Evolutionary conservation across 2,329 filamentous ascomycete genomes (phyloP), one percentile per base, ranked within the genome.

Genomic region (Mariannaea sp.): DNA sequence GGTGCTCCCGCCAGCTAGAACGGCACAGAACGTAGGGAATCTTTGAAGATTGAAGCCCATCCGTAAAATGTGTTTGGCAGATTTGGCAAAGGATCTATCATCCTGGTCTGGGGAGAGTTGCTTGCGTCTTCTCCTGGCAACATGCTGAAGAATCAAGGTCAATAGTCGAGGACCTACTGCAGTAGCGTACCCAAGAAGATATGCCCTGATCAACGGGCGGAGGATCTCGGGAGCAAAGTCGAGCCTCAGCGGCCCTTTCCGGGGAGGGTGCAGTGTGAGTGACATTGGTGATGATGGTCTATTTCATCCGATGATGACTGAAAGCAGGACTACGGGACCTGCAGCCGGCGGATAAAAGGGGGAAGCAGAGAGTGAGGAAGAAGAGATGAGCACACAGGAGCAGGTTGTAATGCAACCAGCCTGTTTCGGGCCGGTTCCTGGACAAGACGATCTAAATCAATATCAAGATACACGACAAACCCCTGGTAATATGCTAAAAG

Each of bases 21-120:
- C 73, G 7, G 83, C 84, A 66, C 84, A 87, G 65, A 87, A 87
- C 4, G 82, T 75, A 36, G 84, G 82, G 62, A 87, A 87, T 7
- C 83, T 76, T 55, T 79, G 78, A 49, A 73, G 71, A 38, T 82
- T 80, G 13, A 86, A 70, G 3, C 81, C 82, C 7, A 75, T 75
- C 33, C 70, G 71, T 27, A 86, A 65, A 51, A 83, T 78, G 27
- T 66, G 61, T n/a, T 64, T 56, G 5, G 65, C 65, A 38, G 71
- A 70, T 12, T 62, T 66, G 13, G 66, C 52, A 47, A 77, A 73
- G 12, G 68, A 62, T 14, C 62, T 53, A 26, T 66, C 59, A 12
- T 71, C 62, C n/a, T 52, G 59, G 16, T 70, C 63, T 24, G 65
- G 19, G 47, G 58, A 57, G 55, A 64, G 51, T 59, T 70, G 62